Conservation (phyloP, 2,329 filamentous ascomycete genomes). For the Paraphaeosphaeria minitans region DNA sequence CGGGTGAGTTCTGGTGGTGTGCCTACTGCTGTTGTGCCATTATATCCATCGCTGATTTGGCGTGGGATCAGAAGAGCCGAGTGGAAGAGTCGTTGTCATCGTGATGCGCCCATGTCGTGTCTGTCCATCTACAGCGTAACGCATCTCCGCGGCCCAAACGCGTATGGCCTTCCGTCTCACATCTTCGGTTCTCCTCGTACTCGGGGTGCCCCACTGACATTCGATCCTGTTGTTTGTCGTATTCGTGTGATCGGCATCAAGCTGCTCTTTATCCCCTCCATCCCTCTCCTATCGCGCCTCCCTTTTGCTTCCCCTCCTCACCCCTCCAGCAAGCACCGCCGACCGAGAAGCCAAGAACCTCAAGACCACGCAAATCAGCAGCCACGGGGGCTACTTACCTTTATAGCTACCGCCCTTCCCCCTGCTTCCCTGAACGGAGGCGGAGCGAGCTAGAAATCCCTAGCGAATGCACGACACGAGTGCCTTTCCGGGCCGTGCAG, state of each 20-base stretch:
- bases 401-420: not conserved
- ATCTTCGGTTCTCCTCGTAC: not conserved
- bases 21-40: not conserved
- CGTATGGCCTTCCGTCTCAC: not conserved
- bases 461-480: slow-evolving; percentile 4
- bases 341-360: not conserved
- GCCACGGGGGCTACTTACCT: not conserved
- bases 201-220: not conserved
- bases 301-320: not conserved
- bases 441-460: not conserved
- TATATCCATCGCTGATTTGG: not conserved
- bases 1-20: not conserved
- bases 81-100: not conserved
- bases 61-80: not conserved
- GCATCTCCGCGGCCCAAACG: not conserved
- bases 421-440: not conserved
- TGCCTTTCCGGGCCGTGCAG: slow-evolving; percentile 6
- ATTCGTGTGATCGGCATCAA: not conserved
- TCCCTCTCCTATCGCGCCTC: not conserved
- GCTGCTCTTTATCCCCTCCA: not conserved
- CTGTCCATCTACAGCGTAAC: not conserved
- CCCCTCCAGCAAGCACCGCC: not conserved
- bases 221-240: not conserved
- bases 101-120: not conserved
- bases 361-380: not conserved